Conservation (phyloP, 2,329 filamentous ascomycete genomes). For the Talaromyces sp. region DNA sequence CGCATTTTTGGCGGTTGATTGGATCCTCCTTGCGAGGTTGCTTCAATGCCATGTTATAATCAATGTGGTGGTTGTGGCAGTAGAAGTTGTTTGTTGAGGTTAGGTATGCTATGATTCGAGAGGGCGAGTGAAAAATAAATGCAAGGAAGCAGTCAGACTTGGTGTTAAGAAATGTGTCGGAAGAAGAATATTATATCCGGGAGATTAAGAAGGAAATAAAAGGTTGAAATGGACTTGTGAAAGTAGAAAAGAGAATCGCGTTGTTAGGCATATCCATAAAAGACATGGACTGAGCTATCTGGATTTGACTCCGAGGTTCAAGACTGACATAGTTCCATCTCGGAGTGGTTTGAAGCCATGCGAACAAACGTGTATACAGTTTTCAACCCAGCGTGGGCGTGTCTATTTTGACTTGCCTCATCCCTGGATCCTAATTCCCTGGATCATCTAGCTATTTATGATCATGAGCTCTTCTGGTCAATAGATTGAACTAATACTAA, state of each 20-base stretch:
- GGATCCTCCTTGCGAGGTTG: neutral
- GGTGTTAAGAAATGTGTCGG: too few relatives aligned
- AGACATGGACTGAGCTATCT: neutral
- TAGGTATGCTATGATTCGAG: neutral
- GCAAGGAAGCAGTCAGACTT: too few relatives aligned
- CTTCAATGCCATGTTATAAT: conserved; percentile 2
- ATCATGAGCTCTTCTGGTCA: neutral
- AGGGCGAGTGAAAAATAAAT: neutral
- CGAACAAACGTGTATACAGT: neutral
- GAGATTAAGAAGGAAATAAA: too few relatives aligned
- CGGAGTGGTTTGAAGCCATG: neutral
- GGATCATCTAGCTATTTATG: neutral
- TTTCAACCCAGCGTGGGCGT: neutral
- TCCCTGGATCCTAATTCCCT: neutral
- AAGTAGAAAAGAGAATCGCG: neutral
- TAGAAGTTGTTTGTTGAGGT: neutral
- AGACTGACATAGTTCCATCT: neutral
- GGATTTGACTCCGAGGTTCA: neutral
- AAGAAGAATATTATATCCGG: too few relatives aligned
- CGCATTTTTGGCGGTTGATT: conserved; percentile 8
- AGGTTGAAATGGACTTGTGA: neutral
- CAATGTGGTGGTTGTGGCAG: neutral
- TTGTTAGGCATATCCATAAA: neutral
- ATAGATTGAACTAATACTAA: neutral
- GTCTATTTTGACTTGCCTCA: neutral